Conservation (phyloP, 2,329 filamentous ascomycete species). For the Cytospora schulzeri region DNA sequence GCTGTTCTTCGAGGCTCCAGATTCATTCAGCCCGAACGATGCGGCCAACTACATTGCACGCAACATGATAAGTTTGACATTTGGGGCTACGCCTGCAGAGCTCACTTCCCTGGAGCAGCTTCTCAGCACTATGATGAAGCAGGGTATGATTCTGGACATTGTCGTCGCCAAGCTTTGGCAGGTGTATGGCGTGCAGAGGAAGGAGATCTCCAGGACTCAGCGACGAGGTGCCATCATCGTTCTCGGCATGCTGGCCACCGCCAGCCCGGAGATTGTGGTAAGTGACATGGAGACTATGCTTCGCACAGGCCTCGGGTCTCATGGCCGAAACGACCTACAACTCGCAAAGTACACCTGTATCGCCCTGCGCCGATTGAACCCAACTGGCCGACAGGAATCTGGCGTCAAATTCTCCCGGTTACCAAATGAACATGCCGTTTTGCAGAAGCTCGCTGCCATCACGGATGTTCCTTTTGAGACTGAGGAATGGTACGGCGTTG, state of each 20-base stretch:
- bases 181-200: conserved; percentile 91
- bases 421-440: conserved; percentile 87
- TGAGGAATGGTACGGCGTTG: conserved; percentile 95
- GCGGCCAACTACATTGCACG: conserved; percentile 93
- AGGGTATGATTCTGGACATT: conserved; percentile 78
- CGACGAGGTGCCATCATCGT: conserved; percentile 93
- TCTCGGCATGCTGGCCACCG: conserved; percentile 92
- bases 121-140: conserved; percentile 96
- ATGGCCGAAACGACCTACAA: conserved; percentile 81
- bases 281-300: conserved; percentile 95
- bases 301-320: conserved; percentile 79
- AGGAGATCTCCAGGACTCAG: conserved; percentile 89
- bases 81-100: conserved; percentile 91
- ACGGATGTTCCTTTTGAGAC: conserved; percentile 83
- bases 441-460: conserved; percentile 79
- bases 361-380: conserved; percentile 87
- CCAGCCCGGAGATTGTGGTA: conserved; percentile 88
- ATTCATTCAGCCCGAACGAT: conserved; percentile 83
- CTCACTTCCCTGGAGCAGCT: conserved; percentile 94
- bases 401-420: conserved; percentile 72
- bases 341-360: conserved; percentile 96
- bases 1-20: conserved; percentile 93
- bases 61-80: conserved; percentile 99
- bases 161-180: conserved; percentile 96
- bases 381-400: conserved; percentile 76